Conservation (phyloP, 2,329 filamentous ascomycete species). For the Aspergillus tubingensis region DNA sequence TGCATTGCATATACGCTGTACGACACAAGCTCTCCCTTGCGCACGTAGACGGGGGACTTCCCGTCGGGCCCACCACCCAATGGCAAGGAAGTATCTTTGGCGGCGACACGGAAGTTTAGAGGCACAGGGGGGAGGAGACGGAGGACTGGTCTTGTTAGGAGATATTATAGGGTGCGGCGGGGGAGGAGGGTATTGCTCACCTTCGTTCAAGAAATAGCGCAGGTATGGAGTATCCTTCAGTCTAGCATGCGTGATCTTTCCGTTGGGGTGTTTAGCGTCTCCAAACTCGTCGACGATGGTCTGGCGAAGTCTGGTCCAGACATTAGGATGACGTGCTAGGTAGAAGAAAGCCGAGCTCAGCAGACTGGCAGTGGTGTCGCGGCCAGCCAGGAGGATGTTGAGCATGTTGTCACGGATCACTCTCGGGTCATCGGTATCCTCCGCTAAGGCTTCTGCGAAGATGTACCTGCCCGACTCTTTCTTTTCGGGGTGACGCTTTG, state of each 20-base stretch:
- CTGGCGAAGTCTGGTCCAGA: constrained; percentile 40
- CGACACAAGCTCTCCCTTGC: constrained; percentile 64
- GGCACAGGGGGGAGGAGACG: constrained; percentile 50
- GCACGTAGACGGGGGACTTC: constrained; percentile 62
- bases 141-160: constrained; percentile 31
- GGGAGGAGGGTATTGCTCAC: constrained; percentile 16
- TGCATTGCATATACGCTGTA: constrained; percentile 76
- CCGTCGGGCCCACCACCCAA: constrained; percentile 62
- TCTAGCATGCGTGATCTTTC: constrained; percentile 46
- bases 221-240: constrained; percentile 46
- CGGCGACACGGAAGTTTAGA: constrained; percentile 46
- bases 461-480: constrained; percentile 47
- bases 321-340: constrained; percentile 43
- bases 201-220: constrained; percentile 43
- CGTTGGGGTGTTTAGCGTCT: constrained; percentile 36
- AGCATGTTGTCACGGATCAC: constrained; percentile 52
- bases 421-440: constrained; percentile 48
- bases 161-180: no score
- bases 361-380: constrained; percentile 54
- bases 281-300: constrained; percentile 46
- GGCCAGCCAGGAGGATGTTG: constrained; percentile 55
- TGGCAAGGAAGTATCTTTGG: constrained; percentile 46
- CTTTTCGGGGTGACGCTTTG: constrained; percentile 16
- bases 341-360: constrained; percentile 51
- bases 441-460: constrained; percentile 52